phyloP scores from a whole-genome alignment of 2,329 filamentous ascomycete species.

The Ophiosphaerella herpotricha region DNA sequence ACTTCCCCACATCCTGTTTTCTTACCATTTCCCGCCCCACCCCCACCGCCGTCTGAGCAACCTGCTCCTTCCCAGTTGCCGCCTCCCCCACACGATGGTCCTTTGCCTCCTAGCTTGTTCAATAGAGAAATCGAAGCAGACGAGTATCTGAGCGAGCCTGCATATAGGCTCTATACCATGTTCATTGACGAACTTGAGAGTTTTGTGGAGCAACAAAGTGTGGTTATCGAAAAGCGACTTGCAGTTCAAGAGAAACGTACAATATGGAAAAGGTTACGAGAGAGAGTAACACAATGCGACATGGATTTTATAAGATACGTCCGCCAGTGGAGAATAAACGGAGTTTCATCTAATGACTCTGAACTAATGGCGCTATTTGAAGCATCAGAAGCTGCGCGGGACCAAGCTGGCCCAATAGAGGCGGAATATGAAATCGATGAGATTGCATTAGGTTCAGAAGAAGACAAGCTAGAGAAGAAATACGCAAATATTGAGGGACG shows the following conservation, averaged over 20 bases:
- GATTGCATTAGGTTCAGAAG: slow-evolving; percentile 13
- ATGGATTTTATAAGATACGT: slow-evolving; percentile 15
- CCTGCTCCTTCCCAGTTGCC: not conserved
- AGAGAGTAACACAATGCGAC: slow-evolving; percentile 13
- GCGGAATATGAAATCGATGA: slow-evolving; percentile 25
- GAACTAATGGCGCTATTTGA: slow-evolving; percentile 10
- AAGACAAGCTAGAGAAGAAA: slow-evolving; percentile 15
- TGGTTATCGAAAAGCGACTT: slow-evolving; percentile 12
- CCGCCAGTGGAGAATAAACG: slow-evolving; percentile 2
- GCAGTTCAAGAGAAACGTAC: slow-evolving; percentile 17
- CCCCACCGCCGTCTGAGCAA: too few species aligned
- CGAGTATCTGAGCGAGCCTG: slow-evolving; percentile 9
- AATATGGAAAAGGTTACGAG: slow-evolving; percentile 7
- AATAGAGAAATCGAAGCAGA: slow-evolving; percentile 2
- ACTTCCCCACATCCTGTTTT: too few species aligned
- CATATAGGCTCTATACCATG: slow-evolving; percentile 15
- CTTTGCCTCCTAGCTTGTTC: slow-evolving; percentile 9
- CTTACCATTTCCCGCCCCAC: too few species aligned
- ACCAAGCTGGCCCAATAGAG: slow-evolving; percentile 22
- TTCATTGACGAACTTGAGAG: slow-evolving; percentile 21
- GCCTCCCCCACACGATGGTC: not conserved
- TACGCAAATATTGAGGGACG: slow-evolving; percentile 10
- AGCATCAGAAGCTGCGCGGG: slow-evolving; percentile 15
- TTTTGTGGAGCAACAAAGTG: slow-evolving; percentile 16
- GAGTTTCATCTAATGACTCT: not conserved